Percentiles rank a stretch among this genome's conserved stretches.
phyloP scores from a whole-genome alignment of 2,329 filamentous ascomycete species.

The Xylariaceae sp. region DNA sequence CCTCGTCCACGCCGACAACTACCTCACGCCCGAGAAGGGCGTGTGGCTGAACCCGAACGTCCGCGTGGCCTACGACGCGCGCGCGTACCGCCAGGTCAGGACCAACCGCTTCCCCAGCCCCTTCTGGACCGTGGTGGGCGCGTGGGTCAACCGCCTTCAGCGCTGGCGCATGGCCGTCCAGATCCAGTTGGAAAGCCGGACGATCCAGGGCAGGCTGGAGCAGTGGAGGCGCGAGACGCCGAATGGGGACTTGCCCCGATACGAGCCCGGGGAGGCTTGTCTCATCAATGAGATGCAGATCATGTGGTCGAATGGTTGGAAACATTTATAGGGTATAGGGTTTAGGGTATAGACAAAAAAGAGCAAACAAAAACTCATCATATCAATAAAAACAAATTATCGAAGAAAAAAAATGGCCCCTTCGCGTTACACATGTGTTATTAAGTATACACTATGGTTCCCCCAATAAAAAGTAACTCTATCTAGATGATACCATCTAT shows the following conservation, averaged over 20 bases:
- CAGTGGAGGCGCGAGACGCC: constrained; percentile 44
- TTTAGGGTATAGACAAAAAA: constrained; percentile 14
- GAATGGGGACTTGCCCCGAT: constrained; percentile 33
- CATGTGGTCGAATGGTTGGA: constrained; percentile 61
- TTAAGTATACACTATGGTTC: background rate
- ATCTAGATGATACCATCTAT: constrained; percentile 3
- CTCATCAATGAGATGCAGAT: constrained; percentile 64
- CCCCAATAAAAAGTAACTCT: background rate
- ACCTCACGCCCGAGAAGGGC: constrained; percentile 45
- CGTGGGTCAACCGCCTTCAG: constrained; percentile 41
- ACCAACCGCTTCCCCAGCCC: constrained; percentile 43
- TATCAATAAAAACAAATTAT: no score
- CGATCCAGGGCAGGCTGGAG: constrained; percentile 45
- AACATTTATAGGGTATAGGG: constrained; percentile 49
- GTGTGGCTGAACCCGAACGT: constrained; percentile 60
- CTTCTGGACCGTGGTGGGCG: constrained; percentile 49
- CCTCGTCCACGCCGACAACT: constrained; percentile 62
- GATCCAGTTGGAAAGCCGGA: constrained; percentile 40
- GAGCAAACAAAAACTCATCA: constrained; percentile 4
- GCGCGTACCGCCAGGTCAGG: constrained; percentile 42
- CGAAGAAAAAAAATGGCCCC: constrained; percentile 4
- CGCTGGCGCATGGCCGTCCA: constrained; percentile 39
- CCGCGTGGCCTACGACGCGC: constrained; percentile 52
- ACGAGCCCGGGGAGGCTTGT: constrained; percentile 52
- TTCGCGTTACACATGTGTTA: constrained; percentile 1